Evolutionary conservation across 2,329 filamentous ascomycete species (phyloP).

Genomic region (Talaromyces piceae): DNA sequence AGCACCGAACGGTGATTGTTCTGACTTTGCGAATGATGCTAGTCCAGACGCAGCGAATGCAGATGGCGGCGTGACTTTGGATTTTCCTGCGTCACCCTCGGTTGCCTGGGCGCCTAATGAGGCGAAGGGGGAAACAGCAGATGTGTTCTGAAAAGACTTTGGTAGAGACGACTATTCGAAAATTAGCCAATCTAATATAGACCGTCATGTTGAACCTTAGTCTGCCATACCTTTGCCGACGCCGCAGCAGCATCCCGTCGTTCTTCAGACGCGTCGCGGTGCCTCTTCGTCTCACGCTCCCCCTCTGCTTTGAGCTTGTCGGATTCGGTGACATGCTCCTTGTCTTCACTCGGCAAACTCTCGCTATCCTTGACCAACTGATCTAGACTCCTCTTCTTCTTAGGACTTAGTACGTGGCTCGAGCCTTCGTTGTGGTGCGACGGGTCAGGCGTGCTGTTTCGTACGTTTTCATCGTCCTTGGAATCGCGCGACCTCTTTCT

Average conservation of each 20-base stretch:
- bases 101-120: conserved; percentile 22
- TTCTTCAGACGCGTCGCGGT: conserved; percentile 36
- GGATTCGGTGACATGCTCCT: conserved; percentile 12
- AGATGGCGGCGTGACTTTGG: conserved; percentile 39
- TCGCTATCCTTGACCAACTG: conserved; percentile 32
- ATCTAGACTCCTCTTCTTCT: conserved; percentile 39
- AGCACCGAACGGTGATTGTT: conserved; percentile 57
- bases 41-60: conserved; percentile 64
- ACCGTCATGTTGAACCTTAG: background rate
- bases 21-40: conserved; percentile 55
- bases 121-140: conserved; percentile 37
- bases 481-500: conserved; percentile 13
- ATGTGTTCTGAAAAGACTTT: conserved; percentile 38
- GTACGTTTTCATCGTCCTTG: conserved; percentile 21
- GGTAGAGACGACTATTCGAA: conserved; percentile 16
- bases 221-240: conserved; percentile 17
- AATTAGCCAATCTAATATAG: conserved; percentile 14
- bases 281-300: conserved; percentile 37
- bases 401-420: conserved; percentile 26
- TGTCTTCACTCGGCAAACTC: conserved; percentile 15
- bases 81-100: conserved; percentile 13
- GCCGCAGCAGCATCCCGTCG: conserved; percentile 18
- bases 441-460: conserved; percentile 25
- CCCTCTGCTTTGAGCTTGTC: conserved; percentile 19
- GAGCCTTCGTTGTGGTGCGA: conserved; percentile 13